Base-by-base conservation (phyloP, 345 rosid genomes). In the Pseudoturritis turrita region DNA sequence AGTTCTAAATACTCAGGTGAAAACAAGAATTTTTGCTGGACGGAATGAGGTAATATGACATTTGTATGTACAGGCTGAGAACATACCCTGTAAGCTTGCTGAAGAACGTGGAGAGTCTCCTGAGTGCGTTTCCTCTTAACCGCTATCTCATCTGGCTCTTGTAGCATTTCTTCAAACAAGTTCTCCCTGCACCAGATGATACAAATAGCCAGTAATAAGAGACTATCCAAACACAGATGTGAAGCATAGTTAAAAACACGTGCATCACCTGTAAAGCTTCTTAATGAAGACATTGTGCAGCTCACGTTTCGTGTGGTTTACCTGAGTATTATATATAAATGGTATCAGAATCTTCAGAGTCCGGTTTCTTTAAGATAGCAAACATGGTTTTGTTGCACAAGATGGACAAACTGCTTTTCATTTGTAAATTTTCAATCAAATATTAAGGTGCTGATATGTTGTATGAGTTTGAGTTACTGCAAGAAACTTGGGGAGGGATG, bases 81-180 rank as follows among this genome's bases (percentile, higher is more conserved):
- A 80, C 85, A 71, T 68, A 92, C 98, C 87, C 88, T 80, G 80
- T 88, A 87, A 53, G 99, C 99, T 73, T 90, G 99, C 71, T 89
- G 97, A 60, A 96, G 98, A 63, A 87, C 86, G 40, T 89, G 79
- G 62, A 96, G 95, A 50, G 88, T 84, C 71, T 92, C 98, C 68
- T 91, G 83, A 3, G 95, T 90, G 45, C 82, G 91, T 75, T 90
- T 96, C 83, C 99, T 86, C 81, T 84, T 92, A 41, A 47, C 59
- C 23, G 98, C 96, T 68, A 96, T 75, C 82, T 90, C 99, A 18
- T 85, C 95, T 62, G 98, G 92, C 79, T 96, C 99, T 86, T 92
- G 99, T 77, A 96, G 73, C 97, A 96, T 88, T 85, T 96, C 98
- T 80, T 96, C 98, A 65, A 96, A 96, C 70, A 96, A 83, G 82